Percentiles rank a stretch among this genome's conserved stretches.
These are phyloP conservation scores for Blastomyces percursus DNA, from an alignment of 2,329 filamentous ascomycete genomes.

Conservation along the genomic window DNA sequence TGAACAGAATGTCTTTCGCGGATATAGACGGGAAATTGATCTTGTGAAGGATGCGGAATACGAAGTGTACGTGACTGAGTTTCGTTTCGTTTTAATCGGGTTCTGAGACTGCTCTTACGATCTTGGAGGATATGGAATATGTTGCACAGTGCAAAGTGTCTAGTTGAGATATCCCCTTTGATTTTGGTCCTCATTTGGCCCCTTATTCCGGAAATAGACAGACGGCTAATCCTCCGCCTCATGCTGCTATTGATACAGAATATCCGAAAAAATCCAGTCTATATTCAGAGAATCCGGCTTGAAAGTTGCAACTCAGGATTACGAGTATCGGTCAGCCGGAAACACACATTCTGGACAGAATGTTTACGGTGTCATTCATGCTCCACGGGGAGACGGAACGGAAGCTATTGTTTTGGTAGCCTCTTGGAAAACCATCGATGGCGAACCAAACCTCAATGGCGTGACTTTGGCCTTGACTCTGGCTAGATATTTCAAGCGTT, in stretches of 20 bases:
- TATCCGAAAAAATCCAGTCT: slow-evolving; percentile 60
- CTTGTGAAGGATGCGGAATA: slow-evolving; percentile 29
- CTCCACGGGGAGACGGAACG: slow-evolving; percentile 87
- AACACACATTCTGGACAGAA: slow-evolving; percentile 70
- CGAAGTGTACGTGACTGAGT: slow-evolving; percentile 25
- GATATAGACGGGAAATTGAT: slow-evolving; percentile 75
- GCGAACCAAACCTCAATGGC: slow-evolving; percentile 71
- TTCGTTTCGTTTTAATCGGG: not conserved
- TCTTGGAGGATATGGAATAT: not conserved
- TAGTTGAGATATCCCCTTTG: not conserved
- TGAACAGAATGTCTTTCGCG: slow-evolving; percentile 88
- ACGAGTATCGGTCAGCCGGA: slow-evolving; percentile 71
- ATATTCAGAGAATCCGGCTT: slow-evolving; percentile 70
- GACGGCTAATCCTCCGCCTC: not conserved
- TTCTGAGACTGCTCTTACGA: too few species aligned
- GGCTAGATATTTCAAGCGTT: slow-evolving; percentile 85
- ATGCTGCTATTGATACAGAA: slow-evolving; percentile 19
- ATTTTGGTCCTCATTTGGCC: not conserved
- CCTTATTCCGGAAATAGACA: not conserved
- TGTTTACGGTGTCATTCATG: slow-evolving; percentile 84
- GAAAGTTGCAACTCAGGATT: slow-evolving; percentile 80
- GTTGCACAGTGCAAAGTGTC: not conserved
- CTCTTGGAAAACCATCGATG: slow-evolving; percentile 73
- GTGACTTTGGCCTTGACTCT: slow-evolving; percentile 77
- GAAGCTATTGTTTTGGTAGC: slow-evolving; percentile 91